phyloP scores from a whole-genome alignment of 2,329 filamentous ascomycete genomes.

The Fusarium pseudonygamai region DNA sequence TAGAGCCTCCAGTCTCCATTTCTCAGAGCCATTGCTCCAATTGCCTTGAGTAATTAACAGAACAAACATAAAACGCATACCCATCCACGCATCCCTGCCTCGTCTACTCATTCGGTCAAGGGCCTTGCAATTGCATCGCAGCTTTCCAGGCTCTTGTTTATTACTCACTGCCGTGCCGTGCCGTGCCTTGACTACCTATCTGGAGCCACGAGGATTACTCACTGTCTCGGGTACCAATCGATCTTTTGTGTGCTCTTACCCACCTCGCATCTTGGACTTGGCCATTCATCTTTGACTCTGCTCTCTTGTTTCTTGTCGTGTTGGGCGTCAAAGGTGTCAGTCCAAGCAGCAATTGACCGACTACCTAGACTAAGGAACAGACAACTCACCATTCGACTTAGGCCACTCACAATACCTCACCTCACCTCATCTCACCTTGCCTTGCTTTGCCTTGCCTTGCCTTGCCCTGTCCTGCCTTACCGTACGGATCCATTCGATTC shows the following conservation, averaged over 20 bases:
- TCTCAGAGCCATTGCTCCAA: conserved; percentile 28
- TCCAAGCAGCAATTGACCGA: conserved; percentile 31
- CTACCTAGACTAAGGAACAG: conserved; percentile 28
- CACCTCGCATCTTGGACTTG: conserved; percentile 18
- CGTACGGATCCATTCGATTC: conserved; percentile 2
- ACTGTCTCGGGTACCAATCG: conserved; percentile 20
- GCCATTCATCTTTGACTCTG: not conserved
- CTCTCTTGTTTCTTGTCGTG: conserved; percentile 8
- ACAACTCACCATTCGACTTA: conserved; percentile 31
- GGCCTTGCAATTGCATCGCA: conserved; percentile 10
- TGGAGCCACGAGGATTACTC: conserved; percentile 11
- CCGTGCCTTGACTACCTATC: not conserved
- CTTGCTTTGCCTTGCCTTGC: not conserved
- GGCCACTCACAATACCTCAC: conserved; percentile 17
- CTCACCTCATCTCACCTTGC: not conserved
- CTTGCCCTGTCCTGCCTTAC: not conserved
- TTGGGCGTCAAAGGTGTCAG: conserved; percentile 29
- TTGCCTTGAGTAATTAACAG: conserved; percentile 13
- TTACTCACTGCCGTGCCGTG: not conserved
- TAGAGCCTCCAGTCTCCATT: conserved; percentile 21
- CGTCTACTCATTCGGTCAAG: not conserved
- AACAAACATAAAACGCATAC: conserved; percentile 2
- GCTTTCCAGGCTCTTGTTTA: conserved; percentile 1
- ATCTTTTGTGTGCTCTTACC: conserved; percentile 20
- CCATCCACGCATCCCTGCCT: not conserved